Conservation (phyloP, 495 filamentous ascomycete species). For the Neurospora sp. region DNA sequence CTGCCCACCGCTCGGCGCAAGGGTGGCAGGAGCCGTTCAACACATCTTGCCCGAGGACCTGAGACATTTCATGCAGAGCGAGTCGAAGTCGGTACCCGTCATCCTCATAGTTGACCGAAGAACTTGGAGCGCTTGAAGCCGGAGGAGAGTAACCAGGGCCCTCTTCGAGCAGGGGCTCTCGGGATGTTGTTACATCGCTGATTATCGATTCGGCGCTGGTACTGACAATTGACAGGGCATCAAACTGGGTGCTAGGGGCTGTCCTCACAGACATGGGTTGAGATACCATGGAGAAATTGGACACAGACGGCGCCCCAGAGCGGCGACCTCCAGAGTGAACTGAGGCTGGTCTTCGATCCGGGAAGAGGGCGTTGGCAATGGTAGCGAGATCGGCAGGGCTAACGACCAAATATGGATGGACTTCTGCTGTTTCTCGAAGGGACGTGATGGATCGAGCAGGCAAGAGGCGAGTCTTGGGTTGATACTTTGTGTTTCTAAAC, state of each 20-base stretch:
- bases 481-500: conserved; percentile 43
- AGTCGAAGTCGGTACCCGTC: conserved; percentile 44
- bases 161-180: conserved; percentile 52
- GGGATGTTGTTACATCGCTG: conserved; percentile 56
- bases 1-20: conserved; percentile 61
- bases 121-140: conserved; percentile 22
- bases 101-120: conserved; percentile 35
- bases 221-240: conserved; percentile 53
- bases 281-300: conserved; percentile 46
- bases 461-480: conserved; percentile 49
- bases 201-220: conserved; percentile 57
- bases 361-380: conserved; percentile 61
- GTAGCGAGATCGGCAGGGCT: conserved; percentile 65
- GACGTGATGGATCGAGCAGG: conserved; percentile 60
- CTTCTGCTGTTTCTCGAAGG: conserved; percentile 56
- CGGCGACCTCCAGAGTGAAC: conserved; percentile 41
- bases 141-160: conserved; percentile 34
- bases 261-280: conserved; percentile 35
- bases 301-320: conserved; percentile 58
- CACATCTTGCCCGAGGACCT: conserved; percentile 48
- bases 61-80: conserved; percentile 56
- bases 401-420: conserved; percentile 62
- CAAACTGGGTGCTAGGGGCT: conserved; percentile 33
- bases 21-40: conserved; percentile 56
- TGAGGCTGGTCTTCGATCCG: conserved; percentile 48